These are phyloP conservation scores for Arxiozyma bovina DNA, from an alignment of 1,139 yeast genomes.

Conservation along the genomic window DNA sequence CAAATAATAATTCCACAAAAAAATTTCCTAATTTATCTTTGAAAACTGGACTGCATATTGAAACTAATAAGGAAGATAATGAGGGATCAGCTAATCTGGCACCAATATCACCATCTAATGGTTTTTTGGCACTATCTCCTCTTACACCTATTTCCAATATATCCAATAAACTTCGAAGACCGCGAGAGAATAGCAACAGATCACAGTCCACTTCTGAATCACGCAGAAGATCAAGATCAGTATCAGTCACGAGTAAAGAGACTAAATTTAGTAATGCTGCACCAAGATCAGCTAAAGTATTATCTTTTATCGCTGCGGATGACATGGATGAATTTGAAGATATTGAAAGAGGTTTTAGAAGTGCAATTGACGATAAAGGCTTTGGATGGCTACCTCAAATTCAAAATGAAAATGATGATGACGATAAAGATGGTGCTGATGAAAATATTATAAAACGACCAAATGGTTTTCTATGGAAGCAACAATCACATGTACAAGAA, in stretches of 20 bases:
- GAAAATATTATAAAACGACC: not conserved
- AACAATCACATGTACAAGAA: not conserved
- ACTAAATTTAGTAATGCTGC: slow-evolving; percentile 11
- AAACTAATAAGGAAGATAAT: slow-evolving; percentile 1
- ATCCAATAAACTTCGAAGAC: slow-evolving; percentile 14
- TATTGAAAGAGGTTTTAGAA: slow-evolving; percentile 26
- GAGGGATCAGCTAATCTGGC: slow-evolving; percentile 2
- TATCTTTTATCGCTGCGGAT: slow-evolving; percentile 25
- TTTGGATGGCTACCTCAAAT: slow-evolving; percentile 27
- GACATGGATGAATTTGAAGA: slow-evolving; percentile 29
- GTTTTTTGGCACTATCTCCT: not conserved
- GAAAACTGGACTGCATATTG: slow-evolving; percentile 13
- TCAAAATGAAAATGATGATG: not conserved
- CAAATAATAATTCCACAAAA: slow-evolving; percentile 3
- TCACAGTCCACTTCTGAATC: slow-evolving; percentile 8
- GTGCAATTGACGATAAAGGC: slow-evolving; percentile 22
- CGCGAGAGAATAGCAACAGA: slow-evolving; percentile 8
- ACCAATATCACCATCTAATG: slow-evolving; percentile 6
- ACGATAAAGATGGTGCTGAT: not conserved
- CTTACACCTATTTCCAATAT: slow-evolving; percentile 5
- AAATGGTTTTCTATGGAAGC: not conserved
- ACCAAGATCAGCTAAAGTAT: slow-evolving; percentile 23
- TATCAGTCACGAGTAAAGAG: slow-evolving; percentile 3
- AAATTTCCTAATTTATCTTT: slow-evolving; percentile 15
- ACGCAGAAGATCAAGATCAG: slow-evolving; percentile 3